Evolutionary conservation across 345 rosid genomes (phyloP), one percentile per base, ranked within the genome.

Genomic region (Tarenaya hassleriana): DNA sequence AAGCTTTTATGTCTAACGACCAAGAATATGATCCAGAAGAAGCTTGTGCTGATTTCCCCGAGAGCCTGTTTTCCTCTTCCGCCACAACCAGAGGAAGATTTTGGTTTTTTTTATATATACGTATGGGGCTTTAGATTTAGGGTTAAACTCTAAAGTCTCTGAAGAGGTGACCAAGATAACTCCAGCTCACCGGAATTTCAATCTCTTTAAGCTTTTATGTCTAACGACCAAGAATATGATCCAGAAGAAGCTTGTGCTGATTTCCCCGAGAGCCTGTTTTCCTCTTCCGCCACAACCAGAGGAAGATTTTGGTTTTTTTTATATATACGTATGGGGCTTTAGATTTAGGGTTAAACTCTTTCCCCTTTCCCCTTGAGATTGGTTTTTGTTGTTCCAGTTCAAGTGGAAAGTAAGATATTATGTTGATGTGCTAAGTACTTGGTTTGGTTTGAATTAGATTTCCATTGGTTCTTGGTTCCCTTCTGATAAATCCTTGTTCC

Each of bases 381-480:
- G 65, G 68, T 56, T 73, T 73, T 72, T 68, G 58, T 64, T 47
- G 61, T 61, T 62, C 11, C 80, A 68, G 67, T 70, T 70, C 77
- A 66, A 27, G 73, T 62, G 75, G 72, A 73, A 46, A 24, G 29
- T 24, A 24, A 24, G 29, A 24, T 24, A 2, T 24, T 2, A 2
- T 24, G 2, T 24, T 24, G 2, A 2, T 24, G 29, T 24, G n/a
- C n/a, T n/a, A n/a, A n/a, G n/a, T n/a, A n/a, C n/a, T 24, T 5
- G 3, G 5, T 24, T 5, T 24, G 29, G 29, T n/a, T 24, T 24
- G 29, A 24, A 24, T 5, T 24, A 2, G 29, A 24, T 5, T 24
- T 2, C 29, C n/a, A n/a, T 24, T 24, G 29, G 29, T 24, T 24
- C n/a, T n/a, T 24, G 29, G 29, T 24, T 24, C 5, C 29, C 29